Evolutionary conservation across 2,329 filamentous ascomycete genomes (phyloP), one percentile per base, ranked within the genome.

Genomic region (Colletotrichum acutatum): DNA sequence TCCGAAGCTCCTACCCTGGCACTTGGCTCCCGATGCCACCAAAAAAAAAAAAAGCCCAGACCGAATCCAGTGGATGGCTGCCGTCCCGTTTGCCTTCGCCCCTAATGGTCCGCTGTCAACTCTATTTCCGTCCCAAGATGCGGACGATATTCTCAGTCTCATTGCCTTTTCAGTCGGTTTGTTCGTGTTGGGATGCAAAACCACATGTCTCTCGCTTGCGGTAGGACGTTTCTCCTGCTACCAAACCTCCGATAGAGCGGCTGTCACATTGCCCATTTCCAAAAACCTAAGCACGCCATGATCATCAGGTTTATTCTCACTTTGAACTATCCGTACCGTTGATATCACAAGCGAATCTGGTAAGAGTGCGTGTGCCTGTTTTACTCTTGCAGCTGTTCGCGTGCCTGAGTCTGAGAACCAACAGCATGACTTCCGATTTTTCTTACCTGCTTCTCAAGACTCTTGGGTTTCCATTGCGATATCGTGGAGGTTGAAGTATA

Each of bases 111-210:
- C 46, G 59, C 59, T 70, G 54, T n/a, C 66, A 72, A 70, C 54
- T 67, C 71, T 66, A 30, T 63, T 66, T 62, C 54, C 54, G 49
- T 76, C 79, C 71, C 83, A 72, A 73, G 83, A 78, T 71, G 83
- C 82, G 67, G 19, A 8, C 5, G 60, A 19, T 80, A 83, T 75
- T 83, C 78, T 46, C 75, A 67, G 74, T 9, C 37, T 57, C 42
- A 34, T 61, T 11, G 42, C 60, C 22, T 62, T 52, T 53, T 62
- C 28, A 26, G 8, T 22, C 19, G 26, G 32, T 22, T 30, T 26
- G 34, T 53, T 42, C 30, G 22, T 22, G 11, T 12, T 30, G 22
- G 4, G 19, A 49, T 22, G 24, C 11, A 52, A 26, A 34, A 28
- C 34, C 5, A 46, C 9, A 14, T 30, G n/a, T 32, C 57, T 24